These are phyloP conservation scores for Diaporthe ilicicola DNA, from an alignment of 2,329 filamentous ascomycete species.

Conservation along the genomic window DNA sequence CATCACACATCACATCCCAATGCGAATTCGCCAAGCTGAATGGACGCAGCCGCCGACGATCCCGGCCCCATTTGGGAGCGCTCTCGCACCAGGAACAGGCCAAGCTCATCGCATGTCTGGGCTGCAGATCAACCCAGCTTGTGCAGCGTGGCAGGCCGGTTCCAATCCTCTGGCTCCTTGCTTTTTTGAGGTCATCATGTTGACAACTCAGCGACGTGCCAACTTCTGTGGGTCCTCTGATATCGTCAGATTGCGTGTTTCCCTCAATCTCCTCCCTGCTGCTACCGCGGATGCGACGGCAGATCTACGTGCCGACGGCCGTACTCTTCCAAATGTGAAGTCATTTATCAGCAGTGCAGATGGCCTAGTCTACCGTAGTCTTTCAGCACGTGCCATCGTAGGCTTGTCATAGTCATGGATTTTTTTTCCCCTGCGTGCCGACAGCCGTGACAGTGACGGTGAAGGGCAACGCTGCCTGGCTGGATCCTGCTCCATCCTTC, in stretches of 20 bases:
- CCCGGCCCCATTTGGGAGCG: background rate
- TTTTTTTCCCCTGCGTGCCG: slow-evolving; percentile 4
- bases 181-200: slow-evolving; percentile 19
- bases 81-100: slow-evolving; percentile 19
- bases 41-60: slow-evolving; percentile 10
- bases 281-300: background rate
- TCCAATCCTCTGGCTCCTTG: background rate
- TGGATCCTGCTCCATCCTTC: background rate
- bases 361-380: too few relatives aligned
- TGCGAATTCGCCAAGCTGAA: background rate
- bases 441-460: background rate
- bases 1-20: slow-evolving; percentile 18
- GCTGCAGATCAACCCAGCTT: slow-evolving; percentile 7
- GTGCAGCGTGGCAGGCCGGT: background rate
- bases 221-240: background rate
- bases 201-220: slow-evolving; percentile 14
- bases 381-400: slow-evolving; percentile 4
- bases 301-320: background rate
- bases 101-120: slow-evolving; percentile 13
- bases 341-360: background rate
- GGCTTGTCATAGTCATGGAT: background rate
- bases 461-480: background rate
- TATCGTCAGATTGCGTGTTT: slow-evolving; percentile 14
- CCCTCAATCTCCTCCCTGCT: background rate
- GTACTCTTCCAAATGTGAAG: background rate